Percentiles rank a stretch among this genome's conserved stretches.
These are phyloP conservation scores for Lachancea nothofagi DNA, from an alignment of 805 yeast genomes.

Conservation along the genomic window DNA sequence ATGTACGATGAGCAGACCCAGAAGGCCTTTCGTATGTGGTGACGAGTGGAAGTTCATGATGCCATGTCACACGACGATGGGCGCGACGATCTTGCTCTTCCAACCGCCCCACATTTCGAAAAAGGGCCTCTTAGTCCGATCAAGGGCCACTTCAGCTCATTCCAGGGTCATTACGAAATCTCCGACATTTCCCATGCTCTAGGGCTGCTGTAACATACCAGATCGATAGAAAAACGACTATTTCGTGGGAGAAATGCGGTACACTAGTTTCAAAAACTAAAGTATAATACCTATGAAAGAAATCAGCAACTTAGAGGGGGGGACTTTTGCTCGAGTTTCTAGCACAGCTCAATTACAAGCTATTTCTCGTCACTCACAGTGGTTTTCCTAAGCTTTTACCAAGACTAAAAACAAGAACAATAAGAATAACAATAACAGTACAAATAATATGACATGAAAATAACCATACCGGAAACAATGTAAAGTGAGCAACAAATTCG, in stretches of 20 bases:
- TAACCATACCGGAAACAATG: neutral
- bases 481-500: conserved; percentile 2
- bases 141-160: too few species aligned
- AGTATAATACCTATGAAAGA: too few species aligned
- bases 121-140: too few species aligned
- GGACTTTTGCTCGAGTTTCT: neutral
- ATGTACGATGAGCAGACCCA: too few species aligned
- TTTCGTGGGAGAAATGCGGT: conserved; percentile 1
- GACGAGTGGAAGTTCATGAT: too few species aligned
- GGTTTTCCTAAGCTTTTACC: conserved; percentile 8
- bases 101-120: too few species aligned
- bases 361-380: conserved; percentile 5
- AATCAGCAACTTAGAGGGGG: neutral
- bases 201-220: neutral
- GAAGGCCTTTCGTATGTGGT: too few species aligned
- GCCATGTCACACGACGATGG: too few species aligned
- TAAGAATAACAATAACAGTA: conserved; percentile 1
- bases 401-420: conserved; percentile 9
- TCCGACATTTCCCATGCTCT: too few species aligned
- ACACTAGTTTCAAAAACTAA: neutral
- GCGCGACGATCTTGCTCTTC: too few species aligned
- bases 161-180: too few species aligned
- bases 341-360: neutral
- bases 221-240: neutral
- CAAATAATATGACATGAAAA: conserved; percentile 1